phyloP scores from a whole-genome alignment of 148 eudicot species.

The Nyssa sinensis region DNA sequence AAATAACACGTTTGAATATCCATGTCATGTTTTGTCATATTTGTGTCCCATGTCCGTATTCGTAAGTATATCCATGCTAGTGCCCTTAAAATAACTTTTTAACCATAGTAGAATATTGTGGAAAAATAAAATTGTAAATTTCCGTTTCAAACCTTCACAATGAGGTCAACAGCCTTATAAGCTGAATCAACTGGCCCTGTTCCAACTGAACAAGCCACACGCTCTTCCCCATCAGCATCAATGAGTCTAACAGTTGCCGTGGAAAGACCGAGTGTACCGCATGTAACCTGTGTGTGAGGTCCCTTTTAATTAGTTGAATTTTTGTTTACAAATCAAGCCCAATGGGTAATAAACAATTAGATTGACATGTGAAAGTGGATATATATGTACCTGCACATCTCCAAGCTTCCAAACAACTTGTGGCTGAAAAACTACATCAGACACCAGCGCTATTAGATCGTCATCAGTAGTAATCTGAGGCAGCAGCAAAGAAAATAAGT shows the following conservation, averaged over 20 bases:
- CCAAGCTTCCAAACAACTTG: conserved; percentile 85
- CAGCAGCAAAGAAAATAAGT: background rate
- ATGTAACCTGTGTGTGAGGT: conserved; percentile 54
- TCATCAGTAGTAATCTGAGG: conserved; percentile 73
- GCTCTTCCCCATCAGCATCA: conserved; percentile 70
- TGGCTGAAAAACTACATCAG: conserved; percentile 91
- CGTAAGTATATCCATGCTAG: too few relatives aligned
- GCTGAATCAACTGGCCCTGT: conserved; percentile 98
- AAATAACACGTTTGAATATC: too few relatives aligned
- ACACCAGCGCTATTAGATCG: conserved; percentile 78
- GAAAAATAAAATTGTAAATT: background rate
- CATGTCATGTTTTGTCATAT: too few relatives aligned
- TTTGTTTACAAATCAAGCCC: background rate
- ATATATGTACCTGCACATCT: conserved; percentile 66
- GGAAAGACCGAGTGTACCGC: conserved; percentile 92
- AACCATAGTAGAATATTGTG: background rate
- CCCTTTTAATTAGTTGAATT: background rate
- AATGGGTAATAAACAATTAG: background rate
- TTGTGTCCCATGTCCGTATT: too few relatives aligned
- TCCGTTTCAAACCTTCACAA: conserved; percentile 61
- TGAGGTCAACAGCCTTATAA: conserved; percentile 84
- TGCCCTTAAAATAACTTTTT: too few relatives aligned
- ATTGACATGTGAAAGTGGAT: background rate
- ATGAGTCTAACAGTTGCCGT: conserved; percentile 83
- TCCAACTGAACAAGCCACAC: conserved; percentile 75